These are phyloP conservation scores for Claviceps humidiphila DNA, from an alignment of 2,329 filamentous ascomycete genomes.

Conservation along the genomic window DNA sequence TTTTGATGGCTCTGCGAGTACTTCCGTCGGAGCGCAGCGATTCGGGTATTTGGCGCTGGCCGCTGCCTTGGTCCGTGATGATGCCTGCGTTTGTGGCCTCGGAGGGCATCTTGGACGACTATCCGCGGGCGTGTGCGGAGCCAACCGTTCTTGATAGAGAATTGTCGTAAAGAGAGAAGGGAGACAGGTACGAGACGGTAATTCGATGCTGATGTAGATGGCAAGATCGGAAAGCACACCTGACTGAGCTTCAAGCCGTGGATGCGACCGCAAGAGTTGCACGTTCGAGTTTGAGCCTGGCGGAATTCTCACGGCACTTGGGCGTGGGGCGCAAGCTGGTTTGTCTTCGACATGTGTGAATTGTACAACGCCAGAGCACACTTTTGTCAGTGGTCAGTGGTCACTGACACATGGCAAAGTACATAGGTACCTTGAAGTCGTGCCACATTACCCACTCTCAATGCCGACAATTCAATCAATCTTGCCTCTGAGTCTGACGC, in stretches of 20 bases:
- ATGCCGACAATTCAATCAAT: background rate
- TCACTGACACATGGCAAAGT: no score
- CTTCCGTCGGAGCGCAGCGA: constrained; percentile 79
- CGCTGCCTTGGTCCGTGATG: constrained; percentile 60
- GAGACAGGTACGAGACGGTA: background rate
- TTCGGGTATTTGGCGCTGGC: constrained; percentile 78
- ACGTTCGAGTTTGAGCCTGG: background rate
- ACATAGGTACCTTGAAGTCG: no score
- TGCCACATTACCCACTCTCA: background rate
- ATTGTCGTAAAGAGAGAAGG: no score
- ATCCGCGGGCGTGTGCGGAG: background rate
- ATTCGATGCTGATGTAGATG: background rate
- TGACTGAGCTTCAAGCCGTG: background rate
- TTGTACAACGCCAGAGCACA: no score
- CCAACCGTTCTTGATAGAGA: background rate
- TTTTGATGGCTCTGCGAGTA: constrained; percentile 85
- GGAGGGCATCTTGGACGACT: constrained; percentile 28
- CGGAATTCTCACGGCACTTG: background rate
- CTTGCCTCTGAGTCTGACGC: no score
- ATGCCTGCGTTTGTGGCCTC: constrained; percentile 55
- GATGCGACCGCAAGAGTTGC: background rate
- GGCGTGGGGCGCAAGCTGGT: background rate
- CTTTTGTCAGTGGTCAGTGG: no score
- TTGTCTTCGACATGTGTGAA: no score
- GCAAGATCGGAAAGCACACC: background rate